Percentiles rank a stretch among this genome's conserved stretches.
phyloP scores from a whole-genome alignment of 1,139 yeast species.

The Debaryomycetaceae sp. region DNA sequence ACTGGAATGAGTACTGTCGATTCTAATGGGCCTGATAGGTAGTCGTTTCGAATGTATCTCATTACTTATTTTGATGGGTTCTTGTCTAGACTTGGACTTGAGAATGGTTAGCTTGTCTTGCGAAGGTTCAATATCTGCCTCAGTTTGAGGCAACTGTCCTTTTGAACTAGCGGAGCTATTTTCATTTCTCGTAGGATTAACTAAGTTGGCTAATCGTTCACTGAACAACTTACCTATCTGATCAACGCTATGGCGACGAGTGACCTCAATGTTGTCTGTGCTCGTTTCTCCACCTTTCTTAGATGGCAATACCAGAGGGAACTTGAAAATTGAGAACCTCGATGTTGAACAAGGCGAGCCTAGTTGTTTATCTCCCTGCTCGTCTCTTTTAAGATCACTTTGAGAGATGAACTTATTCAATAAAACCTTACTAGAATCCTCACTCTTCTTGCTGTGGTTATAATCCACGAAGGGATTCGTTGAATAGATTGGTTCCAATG shows the following conservation, averaged over 20 bases:
- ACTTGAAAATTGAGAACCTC: constrained; percentile 7
- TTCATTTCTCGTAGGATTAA: constrained; percentile 5
- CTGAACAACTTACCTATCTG: constrained; percentile 9
- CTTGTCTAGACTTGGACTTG: constrained; percentile 8
- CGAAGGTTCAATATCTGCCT: constrained; percentile 6
- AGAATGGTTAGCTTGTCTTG: constrained; percentile 19
- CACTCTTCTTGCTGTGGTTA: constrained; percentile 1
- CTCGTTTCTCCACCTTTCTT: not conserved
- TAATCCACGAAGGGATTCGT: not conserved
- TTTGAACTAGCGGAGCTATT: not conserved
- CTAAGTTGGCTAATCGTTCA: constrained; percentile 16
- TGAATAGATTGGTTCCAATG: constrained; percentile 26
- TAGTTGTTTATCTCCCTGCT: not conserved
- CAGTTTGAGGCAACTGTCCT: not conserved
- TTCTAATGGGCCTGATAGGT: constrained; percentile 20
- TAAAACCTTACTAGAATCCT: constrained; percentile 6
- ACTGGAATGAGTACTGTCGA: constrained; percentile 39
- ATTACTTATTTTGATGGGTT: constrained; percentile 4
- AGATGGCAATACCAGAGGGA: constrained; percentile 4
- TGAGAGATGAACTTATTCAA: constrained; percentile 7
- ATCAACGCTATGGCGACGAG: constrained; percentile 6
- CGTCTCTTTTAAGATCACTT: constrained; percentile 1
- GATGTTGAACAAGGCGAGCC: not conserved
- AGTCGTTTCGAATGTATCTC: constrained; percentile 24
- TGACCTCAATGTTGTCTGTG: not conserved